Base-by-base conservation (phyloP, 306 rosid genomes). In the Malus orientalis region DNA sequence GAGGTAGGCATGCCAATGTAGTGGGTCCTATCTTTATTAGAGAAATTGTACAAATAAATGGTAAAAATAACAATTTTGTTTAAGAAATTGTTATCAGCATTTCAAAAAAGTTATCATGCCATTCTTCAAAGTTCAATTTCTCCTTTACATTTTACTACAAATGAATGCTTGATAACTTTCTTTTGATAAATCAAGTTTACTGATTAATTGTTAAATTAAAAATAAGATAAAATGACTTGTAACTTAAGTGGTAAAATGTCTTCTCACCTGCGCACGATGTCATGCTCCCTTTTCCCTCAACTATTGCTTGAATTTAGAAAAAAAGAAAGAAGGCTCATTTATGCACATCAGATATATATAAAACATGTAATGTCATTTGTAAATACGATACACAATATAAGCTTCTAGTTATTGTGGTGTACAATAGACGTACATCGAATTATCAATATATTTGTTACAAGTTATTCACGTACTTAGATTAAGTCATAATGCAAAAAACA, bases 1-100 rank as follows among this genome's bases (percentile, higher is more conserved):
- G 9, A 38, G 9, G 2, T 7, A 6, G 9, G 10, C 1, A 0
- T 1, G 42, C 8, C 42, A 0, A 38, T 38, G 42, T 0, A 7
- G 10, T 38, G 42, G 2, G 0, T 6, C 0, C 1, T 1, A 38
- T 38, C 1, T 38, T 0, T 38, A 38, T 38, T 38, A 38, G 10
- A 38, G 9, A 38, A 6, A 38, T 38, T 1, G 9, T 38, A 38
- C 42, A 7, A 7, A 38, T 38, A 38, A 1, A 38, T 38, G 10
- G 2, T 7, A 38, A 38, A 1, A 38, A 0, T 38, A 7, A 2
- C 0, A 38, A 0, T 38, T 36, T 38, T 38, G 2, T 38, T 38
- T 1, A 1, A 1, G 9, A 38, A 38, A 47, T 6, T 47, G 54
- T 47, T 4, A 14, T 49, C 8, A 6, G 20, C 55, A 49, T 49